Evolutionary conservation across 352 stramenopile species (phyloP), one percentile per base, ranked within the genome.

Genomic region (Pythium chondricola): DNA sequence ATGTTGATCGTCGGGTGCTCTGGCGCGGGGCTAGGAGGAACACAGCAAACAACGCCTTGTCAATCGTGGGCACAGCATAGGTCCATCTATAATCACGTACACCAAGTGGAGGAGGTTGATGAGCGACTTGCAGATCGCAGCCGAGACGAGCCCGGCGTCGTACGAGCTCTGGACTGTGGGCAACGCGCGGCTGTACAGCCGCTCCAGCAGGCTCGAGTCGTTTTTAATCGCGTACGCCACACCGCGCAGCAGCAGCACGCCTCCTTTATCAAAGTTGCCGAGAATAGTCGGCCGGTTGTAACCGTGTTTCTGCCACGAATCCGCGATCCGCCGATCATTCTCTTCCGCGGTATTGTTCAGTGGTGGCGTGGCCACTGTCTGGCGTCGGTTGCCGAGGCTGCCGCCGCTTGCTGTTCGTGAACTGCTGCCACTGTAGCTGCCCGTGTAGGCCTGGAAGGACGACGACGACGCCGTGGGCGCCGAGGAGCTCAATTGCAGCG

Each of bases 261-360:
- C 82, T 14, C 82, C 79, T 24, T 85, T 82, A 5, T 87, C 65
- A 55, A 93, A 93, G 58, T 93, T 93, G 11, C 67, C 65, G 24
- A 88, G 55, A 11, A 91, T 61, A 4, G 60, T 73, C 26, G 65
- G 57, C 6, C 61, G 67, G 44, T 88, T 86, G 46, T 90, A 91
- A 0, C 82, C 82, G 46, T 88, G 83, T 16, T 75, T 71, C 37
- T 89, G 75, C 82, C 82, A 93, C 5, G 74, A 51, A n/a, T 66
- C 63, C 7, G 85, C 66, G 29, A 85, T 58, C 1, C 52, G 25
- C 11, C 60, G 63, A 22, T 76, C 61, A 8, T 57, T 47, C 10
- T 66, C 60, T 48, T 66, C 50, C 20, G 26, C 38, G 13, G 52
- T 32, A 30, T 60, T 67, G 31, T 53, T 53, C 4, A 55, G 31